These are phyloP conservation scores for Fraxinus baroniana DNA, from an alignment of 305 asterid genomes.

Conservation along the genomic window DNA sequence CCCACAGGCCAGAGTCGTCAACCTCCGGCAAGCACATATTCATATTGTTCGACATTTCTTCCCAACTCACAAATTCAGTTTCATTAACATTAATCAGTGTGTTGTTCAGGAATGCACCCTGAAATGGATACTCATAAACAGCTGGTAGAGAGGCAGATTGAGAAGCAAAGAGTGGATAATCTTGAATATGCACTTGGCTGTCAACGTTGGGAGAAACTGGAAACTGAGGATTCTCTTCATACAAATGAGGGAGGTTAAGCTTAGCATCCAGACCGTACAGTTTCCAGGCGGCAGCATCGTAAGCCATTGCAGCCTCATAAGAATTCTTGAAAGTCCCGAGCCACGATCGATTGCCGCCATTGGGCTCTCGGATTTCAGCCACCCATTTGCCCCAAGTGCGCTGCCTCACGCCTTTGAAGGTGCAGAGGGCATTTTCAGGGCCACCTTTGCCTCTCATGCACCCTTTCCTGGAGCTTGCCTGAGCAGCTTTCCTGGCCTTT, in stretches of 20 bases:
- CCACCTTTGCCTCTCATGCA: constrained; percentile 91
- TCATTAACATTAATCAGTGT: background rate
- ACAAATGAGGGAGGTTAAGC: constrained; percentile 61
- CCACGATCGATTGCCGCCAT: constrained; percentile 71
- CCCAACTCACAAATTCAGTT: constrained; percentile 22
- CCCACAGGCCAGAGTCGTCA: constrained; percentile 70
- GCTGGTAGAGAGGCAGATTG: background rate
- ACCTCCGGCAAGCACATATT: constrained; percentile 49
- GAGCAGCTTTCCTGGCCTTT: constrained; percentile 28
- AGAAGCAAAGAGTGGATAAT: background rate
- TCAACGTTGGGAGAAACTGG: background rate
- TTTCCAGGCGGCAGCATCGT: constrained; percentile 67
- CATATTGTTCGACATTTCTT: constrained; percentile 39
- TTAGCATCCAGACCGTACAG: constrained; percentile 61
- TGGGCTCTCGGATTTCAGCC: constrained; percentile 83
- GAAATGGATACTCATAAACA: background rate
- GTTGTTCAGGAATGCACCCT: background rate
- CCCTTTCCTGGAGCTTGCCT: constrained; percentile 63
- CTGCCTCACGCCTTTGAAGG: constrained; percentile 77
- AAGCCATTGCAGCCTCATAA: constrained; percentile 68
- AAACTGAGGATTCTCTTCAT: background rate
- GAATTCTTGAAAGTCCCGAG: constrained; percentile 79
- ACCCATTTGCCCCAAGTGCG: constrained; percentile 96
- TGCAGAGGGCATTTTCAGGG: constrained; percentile 71
- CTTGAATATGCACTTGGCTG: background rate